Conservation (phyloP, 345 rosid genomes). For the Euclidium syriacum region DNA sequence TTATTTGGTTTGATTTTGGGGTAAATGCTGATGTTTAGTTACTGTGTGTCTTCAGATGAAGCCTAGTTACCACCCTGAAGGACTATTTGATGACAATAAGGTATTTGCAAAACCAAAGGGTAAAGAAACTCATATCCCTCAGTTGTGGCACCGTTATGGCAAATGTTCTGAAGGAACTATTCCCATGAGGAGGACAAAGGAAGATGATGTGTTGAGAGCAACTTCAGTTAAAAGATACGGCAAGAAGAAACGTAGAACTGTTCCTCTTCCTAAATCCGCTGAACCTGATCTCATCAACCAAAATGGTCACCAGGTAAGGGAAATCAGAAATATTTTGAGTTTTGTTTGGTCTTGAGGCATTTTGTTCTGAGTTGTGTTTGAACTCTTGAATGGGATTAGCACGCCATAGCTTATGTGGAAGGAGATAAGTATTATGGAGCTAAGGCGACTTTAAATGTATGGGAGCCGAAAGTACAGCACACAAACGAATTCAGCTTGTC, state of each 20-base stretch:
- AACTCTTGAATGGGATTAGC: constrained; percentile 41
- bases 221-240: constrained; percentile 71
- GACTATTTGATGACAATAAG: constrained; percentile 68
- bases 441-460: constrained; percentile 89
- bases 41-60: constrained; percentile 48
- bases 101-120: constrained; percentile 42
- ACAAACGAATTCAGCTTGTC: constrained; percentile 91
- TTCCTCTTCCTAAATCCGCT: constrained; percentile 80
- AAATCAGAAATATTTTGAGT: neutral
- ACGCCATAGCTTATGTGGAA: constrained; percentile 93
- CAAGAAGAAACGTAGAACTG: constrained; percentile 69
- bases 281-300: constrained; percentile 73
- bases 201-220: constrained; percentile 66
- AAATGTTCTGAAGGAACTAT: constrained; percentile 59
- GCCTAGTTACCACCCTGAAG: constrained; percentile 81
- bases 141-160: constrained; percentile 78
- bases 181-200: constrained; percentile 60
- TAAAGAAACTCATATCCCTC: constrained; percentile 52
- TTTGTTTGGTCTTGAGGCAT: constrained; percentile 3
- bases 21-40: neutral
- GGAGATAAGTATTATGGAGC: constrained; percentile 91
- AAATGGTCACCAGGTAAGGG: constrained; percentile 86
- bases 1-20: neutral
- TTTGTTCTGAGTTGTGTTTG: neutral
- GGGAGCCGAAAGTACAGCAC: constrained; percentile 96